Evolutionary conservation across 768 basidiomycete species (phyloP).

Genomic region (Rubroboletus satanas): DNA sequence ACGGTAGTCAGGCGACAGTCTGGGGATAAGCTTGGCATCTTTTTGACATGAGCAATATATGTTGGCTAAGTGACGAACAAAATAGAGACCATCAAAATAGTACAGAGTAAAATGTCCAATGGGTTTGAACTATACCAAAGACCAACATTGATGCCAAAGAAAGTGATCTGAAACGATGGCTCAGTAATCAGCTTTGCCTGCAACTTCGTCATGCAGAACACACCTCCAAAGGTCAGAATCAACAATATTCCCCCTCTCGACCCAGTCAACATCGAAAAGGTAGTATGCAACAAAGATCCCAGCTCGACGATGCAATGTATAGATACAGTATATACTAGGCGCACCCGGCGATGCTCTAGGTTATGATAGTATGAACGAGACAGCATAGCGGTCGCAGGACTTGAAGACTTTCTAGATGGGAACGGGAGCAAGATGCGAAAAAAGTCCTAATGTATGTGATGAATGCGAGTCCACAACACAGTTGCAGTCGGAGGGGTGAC

Average conservation of each 20-base stretch:
- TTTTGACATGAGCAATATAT: background rate
- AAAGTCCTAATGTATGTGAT: slow-evolving; percentile 1
- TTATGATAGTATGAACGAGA: background rate
- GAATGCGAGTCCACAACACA: background rate
- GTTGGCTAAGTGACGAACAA: background rate
- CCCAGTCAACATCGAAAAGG: background rate
- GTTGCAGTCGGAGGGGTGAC: background rate
- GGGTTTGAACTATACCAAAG: background rate
- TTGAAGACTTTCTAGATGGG: background rate
- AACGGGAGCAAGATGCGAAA: background rate
- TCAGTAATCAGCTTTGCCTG: background rate
- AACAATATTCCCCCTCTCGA: background rate
- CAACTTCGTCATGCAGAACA: background rate
- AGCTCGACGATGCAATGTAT: slow-evolving; percentile 4
- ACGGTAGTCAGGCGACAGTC: background rate
- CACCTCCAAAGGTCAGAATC: background rate
- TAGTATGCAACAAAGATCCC: background rate
- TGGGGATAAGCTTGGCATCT: background rate
- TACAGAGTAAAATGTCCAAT: background rate
- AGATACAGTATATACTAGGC: slow-evolving; percentile 12
- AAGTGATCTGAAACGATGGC: background rate
- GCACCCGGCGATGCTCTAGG: slow-evolving; percentile 9
- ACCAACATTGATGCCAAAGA: background rate
- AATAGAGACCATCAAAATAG: background rate
- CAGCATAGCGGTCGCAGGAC: background rate